phyloP scores from a whole-genome alignment of 2,329 filamentous ascomycete species.

The Erysiphe neolycopersici region DNA sequence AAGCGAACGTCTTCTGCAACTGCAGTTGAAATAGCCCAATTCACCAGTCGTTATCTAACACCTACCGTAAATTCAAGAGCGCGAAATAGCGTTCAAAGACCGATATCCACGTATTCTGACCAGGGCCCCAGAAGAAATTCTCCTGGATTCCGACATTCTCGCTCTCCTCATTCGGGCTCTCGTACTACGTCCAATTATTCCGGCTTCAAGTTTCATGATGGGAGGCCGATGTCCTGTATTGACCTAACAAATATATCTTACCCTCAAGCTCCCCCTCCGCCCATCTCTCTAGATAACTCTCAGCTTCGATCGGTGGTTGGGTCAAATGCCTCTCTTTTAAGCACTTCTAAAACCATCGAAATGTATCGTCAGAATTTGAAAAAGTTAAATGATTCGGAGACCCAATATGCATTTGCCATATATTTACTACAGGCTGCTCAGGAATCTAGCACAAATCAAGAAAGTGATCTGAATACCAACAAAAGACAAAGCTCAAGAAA shows the following conservation, averaged over 20 bases:
- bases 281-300: constrained; percentile 42
- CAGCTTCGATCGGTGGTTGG: constrained; percentile 56
- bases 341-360: constrained; percentile 77
- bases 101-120: constrained; percentile 57
- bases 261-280: constrained; percentile 13
- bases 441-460: constrained; percentile 36
- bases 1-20: constrained; percentile 5
- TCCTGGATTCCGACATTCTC: constrained; percentile 10
- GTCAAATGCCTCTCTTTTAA: constrained; percentile 70
- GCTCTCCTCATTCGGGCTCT: constrained; percentile 8
- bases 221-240: constrained; percentile 12
- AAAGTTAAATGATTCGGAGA: constrained; percentile 72
- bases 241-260: constrained; percentile 29
- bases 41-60: constrained; percentile 34
- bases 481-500: constrained; percentile 18
- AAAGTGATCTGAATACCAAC: constrained; percentile 13
- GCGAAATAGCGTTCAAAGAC: constrained; percentile 32
- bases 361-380: constrained; percentile 97
- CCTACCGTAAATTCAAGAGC: constrained; percentile 25
- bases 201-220: constrained; percentile 8
- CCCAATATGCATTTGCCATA: constrained; percentile 90
- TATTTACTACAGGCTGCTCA: constrained; percentile 79
- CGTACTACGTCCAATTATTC: constrained; percentile 12
- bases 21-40: constrained; percentile 20
- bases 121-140: constrained; percentile 35